Evolutionary conservation across 352 stramenopile species (phyloP), one percentile per base, ranked within the genome.

Genomic region (Pythium myriotylum): DNA sequence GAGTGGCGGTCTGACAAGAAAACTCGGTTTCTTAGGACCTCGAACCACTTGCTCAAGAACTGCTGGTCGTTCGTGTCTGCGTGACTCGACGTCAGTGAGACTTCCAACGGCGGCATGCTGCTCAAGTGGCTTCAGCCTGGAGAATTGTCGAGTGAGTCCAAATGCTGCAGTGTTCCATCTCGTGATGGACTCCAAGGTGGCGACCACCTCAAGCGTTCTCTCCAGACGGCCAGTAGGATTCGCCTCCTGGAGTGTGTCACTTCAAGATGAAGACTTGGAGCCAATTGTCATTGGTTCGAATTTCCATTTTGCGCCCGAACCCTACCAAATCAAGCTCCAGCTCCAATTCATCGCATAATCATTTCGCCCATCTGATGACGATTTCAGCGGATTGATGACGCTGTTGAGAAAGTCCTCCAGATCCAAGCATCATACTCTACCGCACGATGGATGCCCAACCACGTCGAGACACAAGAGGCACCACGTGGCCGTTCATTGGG

Each of bases 221-320:
- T 14, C 37, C 50, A 37, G 50, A 47, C 50, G 50, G 39, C 54
- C 54, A 62, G 43, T 62, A 52, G 40, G 35, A 62, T 32, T 20
- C 22, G 20, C 8, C 45, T 9, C 7, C 40, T 23, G 22, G 16
- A 9, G 3, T 20, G 43, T 49, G 32, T 55, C 54, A 62, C 45
- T 62, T 62, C 54, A 62, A 62, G 29, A 54, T 48, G 12, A 39
- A 20, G 8, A 4, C 16, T 6, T 13, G 13, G 16, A 22, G 10
- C 7, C 4, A 6, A 22, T 5, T 8, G 7, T 16, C 19, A 47
- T 57, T 57, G 50, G 35, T 47, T 47, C 50, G 16, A 47, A 35
- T 54, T 49, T 51, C 12, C 20, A 19, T 50, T 50, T 24, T 17
- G 33, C 13, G 5, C 13, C 13, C 50, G 23, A 57, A 17, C 35